Evolutionary conservation across 2,329 filamentous ascomycete genomes (phyloP).

Genomic region (Chaetothyriales sp.): DNA sequence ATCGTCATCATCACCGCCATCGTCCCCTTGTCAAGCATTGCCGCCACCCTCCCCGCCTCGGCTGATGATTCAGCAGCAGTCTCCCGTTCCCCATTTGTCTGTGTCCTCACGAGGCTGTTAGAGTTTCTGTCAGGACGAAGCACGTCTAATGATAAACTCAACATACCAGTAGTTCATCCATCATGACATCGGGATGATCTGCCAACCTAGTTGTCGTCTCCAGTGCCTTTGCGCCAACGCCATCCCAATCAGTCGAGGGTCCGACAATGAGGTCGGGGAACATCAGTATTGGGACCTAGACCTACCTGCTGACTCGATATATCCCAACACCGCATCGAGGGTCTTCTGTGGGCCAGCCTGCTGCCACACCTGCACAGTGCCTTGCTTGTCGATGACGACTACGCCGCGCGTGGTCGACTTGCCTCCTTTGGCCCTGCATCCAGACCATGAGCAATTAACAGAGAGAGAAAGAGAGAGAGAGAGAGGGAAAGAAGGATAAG

Average conservation of each 20-base stretch:
- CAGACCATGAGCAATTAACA: neutral
- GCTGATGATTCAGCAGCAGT: slow-evolving; percentile 13
- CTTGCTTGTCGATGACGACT: slow-evolving; percentile 68
- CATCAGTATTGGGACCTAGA: slow-evolving; percentile 8
- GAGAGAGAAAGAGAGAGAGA: neutral
- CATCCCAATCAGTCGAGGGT: slow-evolving; percentile 6
- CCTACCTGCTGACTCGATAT: slow-evolving; percentile 25
- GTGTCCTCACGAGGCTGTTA: slow-evolving; percentile 7
- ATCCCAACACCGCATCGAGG: slow-evolving; percentile 56
- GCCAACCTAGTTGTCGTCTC: slow-evolving; percentile 3
- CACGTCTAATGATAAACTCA: neutral
- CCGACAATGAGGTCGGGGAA: slow-evolving; percentile 5
- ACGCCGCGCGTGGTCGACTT: slow-evolving; percentile 66
- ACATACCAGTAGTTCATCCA: slow-evolving; percentile 10
- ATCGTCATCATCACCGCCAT: neutral
- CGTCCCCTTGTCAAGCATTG: slow-evolving; percentile 7
- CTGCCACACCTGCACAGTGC: slow-evolving; percentile 62
- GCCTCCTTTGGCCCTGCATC: slow-evolving; percentile 35
- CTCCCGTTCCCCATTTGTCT: slow-evolving; percentile 9
- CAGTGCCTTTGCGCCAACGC: slow-evolving; percentile 7
- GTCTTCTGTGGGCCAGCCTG: slow-evolving; percentile 64
- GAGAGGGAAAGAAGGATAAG: neutral
- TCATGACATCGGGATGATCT: slow-evolving; percentile 11
- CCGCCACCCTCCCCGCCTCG: slow-evolving; percentile 13
- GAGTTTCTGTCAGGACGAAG: neutral